Conservation (phyloP, 805 yeast species). For the Maudiozyma bulderi region DNA sequence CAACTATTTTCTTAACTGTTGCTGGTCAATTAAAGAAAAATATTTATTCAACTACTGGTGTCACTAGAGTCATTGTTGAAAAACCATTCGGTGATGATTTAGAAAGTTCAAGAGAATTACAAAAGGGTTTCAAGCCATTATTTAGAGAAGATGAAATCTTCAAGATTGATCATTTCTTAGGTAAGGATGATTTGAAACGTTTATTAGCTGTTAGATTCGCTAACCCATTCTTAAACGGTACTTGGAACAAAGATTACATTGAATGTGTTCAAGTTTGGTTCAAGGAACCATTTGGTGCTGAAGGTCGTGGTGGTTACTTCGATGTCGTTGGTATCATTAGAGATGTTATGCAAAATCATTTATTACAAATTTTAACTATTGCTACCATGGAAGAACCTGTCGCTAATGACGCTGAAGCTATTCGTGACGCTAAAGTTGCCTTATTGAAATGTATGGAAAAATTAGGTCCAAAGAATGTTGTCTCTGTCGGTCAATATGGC, state of each 20-base stretch:
- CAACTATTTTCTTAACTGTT: conserved; percentile 76
- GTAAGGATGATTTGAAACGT: conserved; percentile 96
- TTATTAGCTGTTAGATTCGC: conserved; percentile 81
- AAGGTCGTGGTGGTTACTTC: conserved; percentile 97
- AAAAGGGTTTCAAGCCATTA: conserved; percentile 66
- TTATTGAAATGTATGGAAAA: conserved; percentile 71
- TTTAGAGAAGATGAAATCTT: conserved; percentile 84
- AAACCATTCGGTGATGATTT: conserved; percentile 96
- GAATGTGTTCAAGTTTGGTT: conserved; percentile 77
- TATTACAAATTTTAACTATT: conserved; percentile 81
- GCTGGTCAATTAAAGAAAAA: conserved; percentile 59
- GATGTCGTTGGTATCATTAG: conserved; percentile 90
- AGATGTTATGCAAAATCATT: conserved; percentile 96
- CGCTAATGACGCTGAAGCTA: conserved; percentile 77
- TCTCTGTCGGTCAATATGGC: conserved; percentile 73
- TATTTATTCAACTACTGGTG: conserved; percentile 58
- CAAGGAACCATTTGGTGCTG: conserved; percentile 96
- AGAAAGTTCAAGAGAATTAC: conserved; percentile 64
- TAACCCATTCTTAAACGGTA: conserved; percentile 74
- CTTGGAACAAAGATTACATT: conserved; percentile 77
- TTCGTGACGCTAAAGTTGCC: conserved; percentile 92
- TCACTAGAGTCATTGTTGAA: conserved; percentile 78
- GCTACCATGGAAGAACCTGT: conserved; percentile 92
- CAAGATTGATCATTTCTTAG: conserved; percentile 94
- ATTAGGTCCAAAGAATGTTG: conserved; percentile 51